phyloP scores from a whole-genome alignment of 768 basidiomycete genomes.

The Dictyophora rubrovolvata region DNA sequence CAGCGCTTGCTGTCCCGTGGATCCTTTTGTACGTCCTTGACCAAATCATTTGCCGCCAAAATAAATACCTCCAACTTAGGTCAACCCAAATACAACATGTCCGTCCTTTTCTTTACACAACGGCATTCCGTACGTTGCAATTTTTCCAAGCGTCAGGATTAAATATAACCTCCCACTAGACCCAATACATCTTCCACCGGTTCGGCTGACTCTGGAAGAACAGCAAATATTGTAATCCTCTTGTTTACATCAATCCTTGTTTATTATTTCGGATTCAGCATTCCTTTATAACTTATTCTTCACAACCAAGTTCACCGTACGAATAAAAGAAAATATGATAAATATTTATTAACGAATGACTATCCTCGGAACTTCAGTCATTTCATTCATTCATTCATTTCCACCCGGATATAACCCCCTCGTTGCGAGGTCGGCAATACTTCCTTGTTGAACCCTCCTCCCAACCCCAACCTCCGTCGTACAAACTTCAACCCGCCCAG shows the following conservation, averaged over 20 bases:
- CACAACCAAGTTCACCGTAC: too few species aligned
- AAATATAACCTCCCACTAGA: not conserved
- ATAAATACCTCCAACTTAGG: constrained; percentile 19
- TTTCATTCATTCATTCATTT: constrained; percentile 33
- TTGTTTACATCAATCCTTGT: too few species aligned
- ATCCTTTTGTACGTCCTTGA: constrained; percentile 42
- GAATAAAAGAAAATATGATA: not conserved
- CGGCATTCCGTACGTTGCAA: constrained; percentile 48
- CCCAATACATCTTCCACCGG: constrained; percentile 8
- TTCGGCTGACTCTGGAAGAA: not conserved
- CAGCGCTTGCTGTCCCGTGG: constrained; percentile 61
- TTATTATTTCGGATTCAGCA: too few species aligned
- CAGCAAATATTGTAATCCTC: not conserved
- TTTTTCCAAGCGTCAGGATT: not conserved
- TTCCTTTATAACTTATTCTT: too few species aligned
- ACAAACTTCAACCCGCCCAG: constrained; percentile 42
- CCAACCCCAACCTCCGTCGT: constrained; percentile 24
- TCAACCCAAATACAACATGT: constrained; percentile 42
- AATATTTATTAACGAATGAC: too few species aligned
- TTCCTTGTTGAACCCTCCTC: constrained; percentile 31
- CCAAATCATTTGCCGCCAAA: not conserved
- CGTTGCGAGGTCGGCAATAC: constrained; percentile 1
- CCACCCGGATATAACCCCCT: constrained; percentile 19
- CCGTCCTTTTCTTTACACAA: constrained; percentile 62
- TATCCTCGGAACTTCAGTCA: too few species aligned